Evolutionary conservation across 495 filamentous ascomycete species (phyloP).

Genomic region (Ascodesmis nigricans): DNA sequence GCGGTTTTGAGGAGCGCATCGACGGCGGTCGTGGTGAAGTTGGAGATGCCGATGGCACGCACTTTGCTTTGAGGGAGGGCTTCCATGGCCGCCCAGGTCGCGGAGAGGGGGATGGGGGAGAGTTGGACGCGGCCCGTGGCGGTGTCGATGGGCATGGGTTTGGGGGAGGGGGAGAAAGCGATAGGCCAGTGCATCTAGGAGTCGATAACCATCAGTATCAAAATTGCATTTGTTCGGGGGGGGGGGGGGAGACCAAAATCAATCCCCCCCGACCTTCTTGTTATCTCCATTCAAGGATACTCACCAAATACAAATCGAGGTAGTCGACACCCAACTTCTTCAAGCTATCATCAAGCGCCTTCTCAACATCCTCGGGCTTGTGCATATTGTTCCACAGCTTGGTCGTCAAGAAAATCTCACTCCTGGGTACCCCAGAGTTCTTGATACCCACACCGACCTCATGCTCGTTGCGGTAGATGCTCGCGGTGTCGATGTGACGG

Average conservation of each 20-base stretch:
- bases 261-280: no score
- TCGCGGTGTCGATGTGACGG: constrained; percentile 26
- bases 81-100: constrained; percentile 28
- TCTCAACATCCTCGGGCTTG: constrained; percentile 25
- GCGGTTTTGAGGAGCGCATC: constrained; percentile 24
- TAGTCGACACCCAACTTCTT: constrained; percentile 28
- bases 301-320: constrained; percentile 30
- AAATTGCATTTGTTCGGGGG: no score
- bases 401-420: constrained; percentile 50
- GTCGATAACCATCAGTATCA: no score
- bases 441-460: constrained; percentile 59
- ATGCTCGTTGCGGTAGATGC: constrained; percentile 54
- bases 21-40: constrained; percentile 30
- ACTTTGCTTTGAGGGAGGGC: constrained; percentile 29
- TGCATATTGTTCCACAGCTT: constrained; percentile 32
- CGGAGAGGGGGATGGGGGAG: constrained; percentile 23
- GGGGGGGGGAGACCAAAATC: no score
- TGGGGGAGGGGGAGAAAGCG: constrained; percentile 29
- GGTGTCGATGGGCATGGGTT: constrained; percentile 2
- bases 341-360: constrained; percentile 29
- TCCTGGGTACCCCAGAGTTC: constrained; percentile 55
- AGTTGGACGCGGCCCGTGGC: constrained; percentile 5
- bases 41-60: constrained; percentile 33
- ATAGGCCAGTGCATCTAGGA: constrained; percentile 66
- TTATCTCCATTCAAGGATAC: no score